phyloP scores from a whole-genome alignment of 1,284 basidiomycete genomes.

The Leccinum griseonigrum region DNA sequence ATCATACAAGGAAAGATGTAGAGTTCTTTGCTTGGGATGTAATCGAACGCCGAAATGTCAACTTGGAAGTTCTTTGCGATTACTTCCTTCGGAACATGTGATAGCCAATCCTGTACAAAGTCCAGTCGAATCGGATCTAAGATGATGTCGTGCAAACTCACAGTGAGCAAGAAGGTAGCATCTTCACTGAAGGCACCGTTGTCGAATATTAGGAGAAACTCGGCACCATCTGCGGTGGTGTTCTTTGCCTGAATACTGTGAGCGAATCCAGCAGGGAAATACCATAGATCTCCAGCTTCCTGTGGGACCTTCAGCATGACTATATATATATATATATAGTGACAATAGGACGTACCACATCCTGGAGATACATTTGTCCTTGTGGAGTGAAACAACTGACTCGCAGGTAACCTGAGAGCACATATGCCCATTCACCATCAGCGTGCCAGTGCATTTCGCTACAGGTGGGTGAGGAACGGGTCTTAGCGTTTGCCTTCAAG shows the following conservation, averaged over 20 bases:
- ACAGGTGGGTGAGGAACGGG: neutral
- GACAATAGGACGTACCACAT: constrained; percentile 38
- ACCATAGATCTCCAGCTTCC: constrained; percentile 52
- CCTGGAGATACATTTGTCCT: constrained; percentile 46
- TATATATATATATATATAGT: neutral
- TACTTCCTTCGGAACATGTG: constrained; percentile 52
- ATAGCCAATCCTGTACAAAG: constrained; percentile 43
- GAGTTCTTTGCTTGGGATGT: constrained; percentile 47
- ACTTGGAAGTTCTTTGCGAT: constrained; percentile 54
- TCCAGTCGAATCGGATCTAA: neutral
- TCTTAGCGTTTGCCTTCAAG: neutral
- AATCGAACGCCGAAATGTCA: constrained; percentile 41
- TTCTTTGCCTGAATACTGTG: constrained; percentile 51
- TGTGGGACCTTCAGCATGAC: constrained; percentile 13
- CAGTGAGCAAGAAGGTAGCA: constrained; percentile 47
- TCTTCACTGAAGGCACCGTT: constrained; percentile 56
- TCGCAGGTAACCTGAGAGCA: constrained; percentile 42
- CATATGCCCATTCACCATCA: constrained; percentile 54
- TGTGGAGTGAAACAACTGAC: constrained; percentile 50
- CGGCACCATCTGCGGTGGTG: constrained; percentile 45
- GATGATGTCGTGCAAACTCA: constrained; percentile 3
- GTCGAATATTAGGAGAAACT: constrained; percentile 62
- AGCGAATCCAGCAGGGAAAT: constrained; percentile 50
- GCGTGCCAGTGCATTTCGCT: constrained; percentile 64
- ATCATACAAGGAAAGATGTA: constrained; percentile 54